These are phyloP conservation scores for Blastobotrys elegans DNA, from an alignment of 1,139 yeast species.

Conservation along the genomic window DNA sequence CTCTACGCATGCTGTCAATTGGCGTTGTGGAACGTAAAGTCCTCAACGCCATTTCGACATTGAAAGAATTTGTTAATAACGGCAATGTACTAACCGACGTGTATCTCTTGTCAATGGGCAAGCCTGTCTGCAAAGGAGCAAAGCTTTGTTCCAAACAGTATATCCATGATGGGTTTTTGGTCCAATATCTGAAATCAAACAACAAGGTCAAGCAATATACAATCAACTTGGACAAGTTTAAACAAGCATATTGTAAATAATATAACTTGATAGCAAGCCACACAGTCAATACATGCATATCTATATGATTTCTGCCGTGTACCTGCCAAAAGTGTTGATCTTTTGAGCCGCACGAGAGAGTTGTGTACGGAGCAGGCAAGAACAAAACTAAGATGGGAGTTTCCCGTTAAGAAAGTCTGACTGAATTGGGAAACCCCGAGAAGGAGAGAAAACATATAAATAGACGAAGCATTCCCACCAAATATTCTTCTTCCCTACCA, in stretches of 20 bases:
- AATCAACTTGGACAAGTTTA: slow-evolving; percentile 8
- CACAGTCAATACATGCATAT: no score
- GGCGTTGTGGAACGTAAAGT: slow-evolving; percentile 5
- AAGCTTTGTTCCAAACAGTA: background rate
- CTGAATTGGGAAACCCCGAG: no score
- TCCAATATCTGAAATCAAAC: slow-evolving; percentile 6
- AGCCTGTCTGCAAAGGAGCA: slow-evolving; percentile 5
- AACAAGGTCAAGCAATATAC: slow-evolving; percentile 1
- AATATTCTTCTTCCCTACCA: no score
- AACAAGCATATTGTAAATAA: background rate
- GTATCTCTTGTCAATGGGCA: slow-evolving; percentile 10
- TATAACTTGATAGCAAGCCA: no score
- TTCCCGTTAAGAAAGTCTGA: no score
- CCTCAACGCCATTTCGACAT: slow-evolving; percentile 8
- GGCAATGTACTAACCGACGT: slow-evolving; percentile 7
- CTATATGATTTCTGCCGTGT: no score
- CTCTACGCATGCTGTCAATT: slow-evolving; percentile 9
- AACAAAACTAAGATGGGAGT: no score
- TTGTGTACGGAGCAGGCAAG: no score
- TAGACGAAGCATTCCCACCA: no score
- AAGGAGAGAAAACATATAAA: no score
- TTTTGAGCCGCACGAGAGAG: no score
- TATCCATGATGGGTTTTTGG: slow-evolving; percentile 12
- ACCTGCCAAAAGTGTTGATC: no score
- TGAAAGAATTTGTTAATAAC: slow-evolving; percentile 8